Evolutionary conservation across 2,329 filamentous ascomycete species (phyloP), one percentile per base, ranked within the genome.

Genomic region (Byssochlamys sp.): DNA sequence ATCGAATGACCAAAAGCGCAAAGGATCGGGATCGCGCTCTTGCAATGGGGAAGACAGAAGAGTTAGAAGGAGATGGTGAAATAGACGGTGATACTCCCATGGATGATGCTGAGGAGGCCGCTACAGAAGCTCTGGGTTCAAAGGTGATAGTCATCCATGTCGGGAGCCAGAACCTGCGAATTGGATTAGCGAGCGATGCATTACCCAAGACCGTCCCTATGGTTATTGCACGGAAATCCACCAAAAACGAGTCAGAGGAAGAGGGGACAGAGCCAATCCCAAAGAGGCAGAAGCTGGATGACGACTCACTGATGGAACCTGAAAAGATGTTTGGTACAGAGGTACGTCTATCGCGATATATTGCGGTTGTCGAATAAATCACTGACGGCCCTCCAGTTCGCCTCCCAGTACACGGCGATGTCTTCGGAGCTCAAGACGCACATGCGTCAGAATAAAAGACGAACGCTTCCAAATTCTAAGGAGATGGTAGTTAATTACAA

Each of bases 401-500:
- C 82, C 29, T 79, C 79, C 52, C 80, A 83, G 68, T 97, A 91
- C 74, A 84, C 84, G 57, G 87, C 87, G 68, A 88, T 94, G 87
- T 89, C 85, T 59, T 85, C 86, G 56, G 91, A 96, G 51, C 83
- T 99, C 60, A 96, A 95, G 75, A 77, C 87, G 2, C 88, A 90
- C 55, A 95, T 97, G 89, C 86, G 92, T 60, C 84, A 85, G 64
- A 96, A 96, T 75, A 97, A 97, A 80, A 86, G 90, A 69, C 89
- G 95, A 71, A 91, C 96, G 14, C 77, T 97, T 54, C 94, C 94
- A n/a, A 97, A 97, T 70, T 96, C 91, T 0, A 95, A 96, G 72
- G 94, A 99, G 69, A 80, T 96, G 58, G 92, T 96, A 1, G 85
- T 91, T 62, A 97, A 96, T 69, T 97, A 89, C 80, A 99, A 99